Evolutionary conservation across 1,139 yeast genomes (phyloP), one percentile per base, ranked within the genome.

Genomic region (Debaryomycetaceae sp.): DNA sequence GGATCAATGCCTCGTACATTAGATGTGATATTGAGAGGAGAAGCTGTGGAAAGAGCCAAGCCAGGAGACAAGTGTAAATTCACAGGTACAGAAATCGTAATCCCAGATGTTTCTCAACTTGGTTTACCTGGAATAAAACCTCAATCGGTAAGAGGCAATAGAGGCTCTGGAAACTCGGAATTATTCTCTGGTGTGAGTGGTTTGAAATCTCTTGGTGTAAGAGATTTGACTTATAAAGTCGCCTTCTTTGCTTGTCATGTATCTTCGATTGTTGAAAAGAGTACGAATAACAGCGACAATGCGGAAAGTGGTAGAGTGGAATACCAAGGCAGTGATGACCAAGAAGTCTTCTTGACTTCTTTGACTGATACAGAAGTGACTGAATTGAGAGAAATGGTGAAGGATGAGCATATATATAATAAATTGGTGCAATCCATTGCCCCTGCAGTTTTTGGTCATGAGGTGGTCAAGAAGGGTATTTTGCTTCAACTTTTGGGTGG

Each of bases 1-100:
- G 99, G 99, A 24, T 88, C 97, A 2, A 92, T 92, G 99, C 99
- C 99, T 30, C 79, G 99, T 61, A 92, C 98, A 7, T 67, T 92
- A 50, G 98, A 92, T 61, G 95, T 92, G 19, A 86, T 92, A 41
- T 67, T 92, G 41, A 76, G 98, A 55, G 98, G 98, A 35, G 98
- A 92, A 53, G 77, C 89, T 38, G 98, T 94, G 6, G 99, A 92
- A 60, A 77, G 91, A 49, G 98, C 98, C 3, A 94, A 92, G 62
- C 98, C 99, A 0, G 99, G 99, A 49, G 98, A 92, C 61, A 87
- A 89, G 60, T 88, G 97, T 66, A 81, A 82, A 50, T 91, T 94
- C 61, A 88, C 96, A 0, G 99, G 99, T 37, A 86, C 96, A 1
- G 95, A 89, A 57, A 89, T 94, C 45, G 98, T 92, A 11, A 81